Conservation (phyloP, 1,284 basidiomycete genomes). For the Trichosporon sp. region DNA sequence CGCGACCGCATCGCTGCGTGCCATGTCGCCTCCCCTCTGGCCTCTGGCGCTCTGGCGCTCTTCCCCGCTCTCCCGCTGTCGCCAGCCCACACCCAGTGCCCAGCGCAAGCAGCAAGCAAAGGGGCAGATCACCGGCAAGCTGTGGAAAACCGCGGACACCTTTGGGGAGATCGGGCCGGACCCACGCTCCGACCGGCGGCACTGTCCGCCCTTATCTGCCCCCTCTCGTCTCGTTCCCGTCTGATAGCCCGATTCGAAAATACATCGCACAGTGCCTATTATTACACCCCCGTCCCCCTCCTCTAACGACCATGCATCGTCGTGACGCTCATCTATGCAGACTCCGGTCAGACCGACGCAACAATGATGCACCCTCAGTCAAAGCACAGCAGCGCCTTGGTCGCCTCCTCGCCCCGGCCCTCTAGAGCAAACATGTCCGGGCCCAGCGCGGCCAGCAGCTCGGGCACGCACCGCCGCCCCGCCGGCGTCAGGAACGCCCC, state of each 20-base stretch:
- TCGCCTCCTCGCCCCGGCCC: not conserved
- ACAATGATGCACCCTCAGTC: not conserved
- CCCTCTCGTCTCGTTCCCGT: not conserved
- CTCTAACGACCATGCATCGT: not conserved
- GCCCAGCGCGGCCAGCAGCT: slow-evolving; percentile 18
- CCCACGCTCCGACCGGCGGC: not conserved
- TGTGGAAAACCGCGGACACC: not conserved
- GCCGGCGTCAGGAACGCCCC: not conserved
- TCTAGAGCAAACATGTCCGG: slow-evolving; percentile 11
- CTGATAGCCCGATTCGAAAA: not conserved
- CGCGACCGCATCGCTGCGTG: not conserved
- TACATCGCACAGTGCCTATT: not conserved
- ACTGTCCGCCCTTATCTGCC: not conserved
- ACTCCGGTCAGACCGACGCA: not conserved
- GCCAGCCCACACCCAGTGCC: no score
- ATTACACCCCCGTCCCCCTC: not conserved
- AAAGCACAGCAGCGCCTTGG: slow-evolving; percentile 13
- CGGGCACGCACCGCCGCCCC: not conserved
- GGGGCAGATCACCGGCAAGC: not conserved
- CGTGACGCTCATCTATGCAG: not conserved
- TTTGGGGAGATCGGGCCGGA: not conserved
- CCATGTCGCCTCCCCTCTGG: no score
- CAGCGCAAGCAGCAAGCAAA: no score
- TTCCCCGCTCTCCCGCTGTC: no score
- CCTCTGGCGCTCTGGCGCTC: no score